Conservation (phyloP, 2,329 filamentous ascomycete genomes). For the Aureobasidium sp. region DNA sequence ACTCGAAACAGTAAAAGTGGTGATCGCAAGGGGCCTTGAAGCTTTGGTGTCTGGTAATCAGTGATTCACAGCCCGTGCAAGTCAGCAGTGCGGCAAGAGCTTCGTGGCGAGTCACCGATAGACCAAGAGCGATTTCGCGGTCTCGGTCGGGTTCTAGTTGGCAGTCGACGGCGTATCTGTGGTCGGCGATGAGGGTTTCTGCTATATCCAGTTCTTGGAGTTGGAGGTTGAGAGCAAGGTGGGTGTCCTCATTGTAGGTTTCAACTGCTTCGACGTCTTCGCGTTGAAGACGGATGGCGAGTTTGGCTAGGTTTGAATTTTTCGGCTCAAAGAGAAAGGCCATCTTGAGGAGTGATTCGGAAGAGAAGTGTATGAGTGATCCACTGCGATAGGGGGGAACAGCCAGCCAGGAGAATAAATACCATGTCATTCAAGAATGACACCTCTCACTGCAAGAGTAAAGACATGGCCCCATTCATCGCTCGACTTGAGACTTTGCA, state of each 20-base stretch:
- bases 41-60: neutral
- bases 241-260: neutral
- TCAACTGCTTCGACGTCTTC: neutral
- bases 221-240: neutral
- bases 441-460: too few relatives aligned
- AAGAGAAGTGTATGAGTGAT: neutral
- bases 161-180: neutral
- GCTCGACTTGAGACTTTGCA: neutral
- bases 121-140: neutral
- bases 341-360: neutral
- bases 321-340: neutral
- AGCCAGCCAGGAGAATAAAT: neutral
- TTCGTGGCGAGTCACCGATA: neutral
- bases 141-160: neutral
- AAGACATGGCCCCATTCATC: neutral
- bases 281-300: neutral
- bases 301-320: neutral
- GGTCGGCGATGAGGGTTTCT: neutral
- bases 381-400: too few relatives aligned
- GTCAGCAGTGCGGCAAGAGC: neutral
- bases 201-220: neutral
- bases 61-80: neutral
- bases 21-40: neutral
- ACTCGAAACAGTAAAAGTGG: neutral
- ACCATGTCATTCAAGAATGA: neutral